Percentiles rank a stretch among this genome's conserved stretches.
Conservation (phyloP, 2,329 filamentous ascomycete species). For the Parasarocladium wereldwijsianum region DNA sequence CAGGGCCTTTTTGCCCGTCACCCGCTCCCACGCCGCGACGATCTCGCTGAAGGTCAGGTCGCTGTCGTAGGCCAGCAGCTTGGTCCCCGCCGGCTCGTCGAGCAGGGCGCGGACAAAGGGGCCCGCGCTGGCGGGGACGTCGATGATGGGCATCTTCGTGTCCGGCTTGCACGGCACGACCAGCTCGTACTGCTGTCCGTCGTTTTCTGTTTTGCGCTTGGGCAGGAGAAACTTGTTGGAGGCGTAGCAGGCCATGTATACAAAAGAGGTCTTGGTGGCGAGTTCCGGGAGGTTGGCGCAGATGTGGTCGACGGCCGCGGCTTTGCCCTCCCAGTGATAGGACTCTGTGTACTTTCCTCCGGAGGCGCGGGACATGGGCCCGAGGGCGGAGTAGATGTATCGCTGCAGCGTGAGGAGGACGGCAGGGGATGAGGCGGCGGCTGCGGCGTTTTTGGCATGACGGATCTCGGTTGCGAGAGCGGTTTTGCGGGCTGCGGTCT, state of each 20-base stretch:
- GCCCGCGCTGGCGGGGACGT: slow-evolving; percentile 22
- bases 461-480: slow-evolving; percentile 29
- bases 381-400: slow-evolving; percentile 34
- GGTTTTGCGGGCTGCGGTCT: slow-evolving; percentile 18
- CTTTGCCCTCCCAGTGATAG: slow-evolving; percentile 35
- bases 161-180: slow-evolving; percentile 13
- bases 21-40: slow-evolving; percentile 18
- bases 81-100: slow-evolving; percentile 21
- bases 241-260: slow-evolving; percentile 12
- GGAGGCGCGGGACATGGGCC: slow-evolving; percentile 27
- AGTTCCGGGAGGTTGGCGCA: slow-evolving; percentile 22
- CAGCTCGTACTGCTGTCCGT: slow-evolving; percentile 16
- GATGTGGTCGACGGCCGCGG: slow-evolving; percentile 30
- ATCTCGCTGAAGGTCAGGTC: slow-evolving; percentile 18
- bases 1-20: slow-evolving; percentile 19
- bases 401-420: slow-evolving; percentile 21
- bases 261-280: slow-evolving; percentile 20
- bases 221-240: slow-evolving; percentile 10
- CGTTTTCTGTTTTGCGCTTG: slow-evolving; percentile 11
- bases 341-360: slow-evolving; percentile 25
- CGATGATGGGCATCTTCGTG: slow-evolving; percentile 22
- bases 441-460: slow-evolving; percentile 37
- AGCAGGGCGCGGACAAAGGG: slow-evolving; percentile 27
- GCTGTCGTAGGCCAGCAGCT: slow-evolving; percentile 29
- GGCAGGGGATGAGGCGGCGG: slow-evolving; percentile 35